phyloP scores from a whole-genome alignment of 768 basidiomycete species.

The Kwoniella bestiolae region DNA sequence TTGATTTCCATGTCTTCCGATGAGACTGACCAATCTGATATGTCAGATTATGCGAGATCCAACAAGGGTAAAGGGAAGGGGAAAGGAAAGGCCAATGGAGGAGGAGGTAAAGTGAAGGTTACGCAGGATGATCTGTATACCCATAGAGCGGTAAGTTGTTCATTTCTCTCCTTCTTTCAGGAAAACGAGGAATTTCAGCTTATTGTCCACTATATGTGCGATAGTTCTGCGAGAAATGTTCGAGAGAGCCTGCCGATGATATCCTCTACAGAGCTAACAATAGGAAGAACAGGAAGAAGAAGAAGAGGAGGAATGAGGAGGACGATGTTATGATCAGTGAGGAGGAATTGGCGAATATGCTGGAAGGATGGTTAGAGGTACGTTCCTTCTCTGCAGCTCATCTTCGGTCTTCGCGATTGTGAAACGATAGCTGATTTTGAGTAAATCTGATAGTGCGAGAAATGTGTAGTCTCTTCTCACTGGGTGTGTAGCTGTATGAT shows the following conservation, averaged over 20 bases:
- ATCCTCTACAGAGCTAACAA: constrained; percentile 29
- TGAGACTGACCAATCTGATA: constrained; percentile 31
- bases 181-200: not conserved
- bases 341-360: constrained; percentile 34
- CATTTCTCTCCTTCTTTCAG: not conserved
- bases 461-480: constrained; percentile 38
- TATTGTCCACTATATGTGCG: too few relatives aligned
- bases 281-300: constrained; percentile 28
- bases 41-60: constrained; percentile 2
- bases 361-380: constrained; percentile 50
- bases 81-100: constrained; percentile 9
- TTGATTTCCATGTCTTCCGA: constrained; percentile 19
- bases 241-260: constrained; percentile 37
- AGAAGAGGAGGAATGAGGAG: constrained; percentile 20
- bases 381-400: not conserved
- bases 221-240: constrained; percentile 47
- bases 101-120: constrained; percentile 1
- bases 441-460: constrained; percentile 26
- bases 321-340: constrained; percentile 43
- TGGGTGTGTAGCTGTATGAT: constrained; percentile 35
- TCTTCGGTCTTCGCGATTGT: not conserved
- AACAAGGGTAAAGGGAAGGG: constrained; percentile 12
- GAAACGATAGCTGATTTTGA: not conserved
- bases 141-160: constrained; percentile 20
- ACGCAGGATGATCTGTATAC: constrained; percentile 7